Percentiles rank a stretch among this genome's conserved stretches.
phyloP scores from a whole-genome alignment of 2,329 filamentous ascomycete genomes.

The Shiraia sp. region DNA sequence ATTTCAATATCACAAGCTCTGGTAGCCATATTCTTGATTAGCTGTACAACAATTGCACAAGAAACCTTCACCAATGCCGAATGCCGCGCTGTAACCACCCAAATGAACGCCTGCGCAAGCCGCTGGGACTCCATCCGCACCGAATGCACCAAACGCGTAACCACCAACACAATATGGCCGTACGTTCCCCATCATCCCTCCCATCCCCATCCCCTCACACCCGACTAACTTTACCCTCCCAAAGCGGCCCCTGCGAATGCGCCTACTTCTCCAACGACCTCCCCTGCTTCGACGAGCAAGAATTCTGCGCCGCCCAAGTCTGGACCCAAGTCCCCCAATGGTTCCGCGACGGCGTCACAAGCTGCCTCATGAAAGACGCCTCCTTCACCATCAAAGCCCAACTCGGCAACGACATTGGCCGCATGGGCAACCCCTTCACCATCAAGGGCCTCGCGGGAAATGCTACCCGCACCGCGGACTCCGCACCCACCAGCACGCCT shows the following conservation, averaged over 20 bases:
- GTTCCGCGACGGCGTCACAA: conserved; percentile 17
- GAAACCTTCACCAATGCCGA: conserved; percentile 10
- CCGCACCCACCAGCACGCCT: conserved; percentile 4
- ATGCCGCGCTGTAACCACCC: conserved; percentile 3
- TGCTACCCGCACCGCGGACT: conserved; percentile 8
- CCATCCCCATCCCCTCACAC: too few species aligned
- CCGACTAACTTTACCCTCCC: too few species aligned
- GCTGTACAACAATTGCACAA: background rate
- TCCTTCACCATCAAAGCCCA: conserved; percentile 5
- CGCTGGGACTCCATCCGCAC: conserved; percentile 12
- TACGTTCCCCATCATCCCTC: too few species aligned
- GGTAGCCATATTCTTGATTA: background rate
- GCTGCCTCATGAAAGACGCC: conserved; percentile 13
- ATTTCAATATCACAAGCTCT: background rate
- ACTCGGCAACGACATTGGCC: conserved; percentile 2
- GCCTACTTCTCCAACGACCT: conserved; percentile 15
- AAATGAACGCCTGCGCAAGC: conserved; percentile 9
- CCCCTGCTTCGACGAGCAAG: conserved; percentile 17
- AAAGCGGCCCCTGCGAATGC: conserved; percentile 15
- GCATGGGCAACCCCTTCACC: conserved; percentile 7
- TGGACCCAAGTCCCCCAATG: conserved; percentile 19
- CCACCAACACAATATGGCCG: conserved; percentile 15
- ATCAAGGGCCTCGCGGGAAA: conserved; percentile 4
- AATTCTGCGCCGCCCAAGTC: conserved; percentile 12
- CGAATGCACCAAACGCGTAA: conserved; percentile 9